phyloP scores from a whole-genome alignment of 2,329 filamentous ascomycete genomes.

The Colletotrichum sp. region DNA sequence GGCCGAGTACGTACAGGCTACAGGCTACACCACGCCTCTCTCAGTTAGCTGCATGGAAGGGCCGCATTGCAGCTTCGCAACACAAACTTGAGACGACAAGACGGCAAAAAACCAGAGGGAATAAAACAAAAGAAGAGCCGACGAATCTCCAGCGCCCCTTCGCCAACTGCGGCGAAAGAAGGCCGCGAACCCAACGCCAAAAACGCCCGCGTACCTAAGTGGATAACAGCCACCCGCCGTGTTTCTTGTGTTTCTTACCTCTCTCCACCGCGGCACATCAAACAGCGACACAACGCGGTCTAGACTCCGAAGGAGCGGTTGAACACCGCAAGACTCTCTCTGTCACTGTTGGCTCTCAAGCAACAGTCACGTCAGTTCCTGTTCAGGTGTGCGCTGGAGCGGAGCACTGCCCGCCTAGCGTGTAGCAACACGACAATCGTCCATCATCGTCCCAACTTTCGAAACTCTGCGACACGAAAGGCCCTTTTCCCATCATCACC shows the following conservation, averaged over 20 bases:
- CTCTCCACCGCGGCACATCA: slow-evolving; percentile 1
- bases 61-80: slow-evolving; percentile 11
- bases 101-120: background rate
- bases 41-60: slow-evolving; percentile 12
- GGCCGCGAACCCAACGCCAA: background rate
- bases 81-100: slow-evolving; percentile 15
- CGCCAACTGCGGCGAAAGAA: background rate
- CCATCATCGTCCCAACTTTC: slow-evolving; percentile 11
- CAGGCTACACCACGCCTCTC: background rate
- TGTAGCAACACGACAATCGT: background rate
- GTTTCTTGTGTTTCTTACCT: background rate
- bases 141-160: background rate
- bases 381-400: background rate
- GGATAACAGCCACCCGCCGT: background rate
- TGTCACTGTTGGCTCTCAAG: background rate
- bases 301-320: background rate
- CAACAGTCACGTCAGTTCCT: background rate
- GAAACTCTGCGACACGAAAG: slow-evolving; percentile 11
- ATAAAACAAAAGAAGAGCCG: background rate
- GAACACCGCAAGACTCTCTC: background rate
- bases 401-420: background rate
- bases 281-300: background rate
- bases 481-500: background rate
- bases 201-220: background rate
- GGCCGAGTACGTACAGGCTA: background rate